These are phyloP conservation scores for Alnus rubra DNA, from an alignment of 306 rosid species.

Conservation along the genomic window DNA sequence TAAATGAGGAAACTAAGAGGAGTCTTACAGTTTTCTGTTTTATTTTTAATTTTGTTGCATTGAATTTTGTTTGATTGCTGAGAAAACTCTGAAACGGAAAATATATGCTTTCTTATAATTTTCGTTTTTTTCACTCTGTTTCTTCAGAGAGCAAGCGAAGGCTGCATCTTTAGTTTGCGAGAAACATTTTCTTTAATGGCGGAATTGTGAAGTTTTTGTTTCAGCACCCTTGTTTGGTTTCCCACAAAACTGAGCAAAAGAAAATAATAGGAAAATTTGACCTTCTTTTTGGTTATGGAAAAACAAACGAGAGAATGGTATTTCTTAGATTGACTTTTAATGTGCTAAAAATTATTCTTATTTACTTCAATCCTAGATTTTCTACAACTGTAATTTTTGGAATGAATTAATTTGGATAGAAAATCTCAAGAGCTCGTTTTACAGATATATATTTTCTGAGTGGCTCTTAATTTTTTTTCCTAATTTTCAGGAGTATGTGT, in stretches of 20 bases:
- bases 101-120: not conserved
- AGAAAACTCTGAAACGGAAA: not conserved
- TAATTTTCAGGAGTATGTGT: slow-evolving; percentile 88
- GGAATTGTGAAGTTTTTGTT: not conserved
- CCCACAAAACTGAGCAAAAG: slow-evolving; percentile 7
- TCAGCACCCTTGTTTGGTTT: not conserved
- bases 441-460: not conserved
- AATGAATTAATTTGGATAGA: slow-evolving; percentile 8
- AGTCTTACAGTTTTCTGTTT: not conserved
- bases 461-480: slow-evolving; percentile 12
- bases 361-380: not conserved
- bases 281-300: slow-evolving; percentile 25
- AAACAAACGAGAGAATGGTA: not conserved
- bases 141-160: slow-evolving; percentile 10
- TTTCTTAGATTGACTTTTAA: not conserved
- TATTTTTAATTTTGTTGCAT: not conserved
- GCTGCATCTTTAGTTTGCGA: not conserved
- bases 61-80: slow-evolving; percentile 17
- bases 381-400: slow-evolving; percentile 7
- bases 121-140: not conserved
- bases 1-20: not conserved
- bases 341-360: not conserved
- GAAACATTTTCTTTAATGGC: not conserved
- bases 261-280: not conserved
- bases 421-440: slow-evolving; percentile 3